Base-by-base conservation (phyloP, 2,329 filamentous ascomycete genomes). In the Alternaria angustiovoidea region DNA sequence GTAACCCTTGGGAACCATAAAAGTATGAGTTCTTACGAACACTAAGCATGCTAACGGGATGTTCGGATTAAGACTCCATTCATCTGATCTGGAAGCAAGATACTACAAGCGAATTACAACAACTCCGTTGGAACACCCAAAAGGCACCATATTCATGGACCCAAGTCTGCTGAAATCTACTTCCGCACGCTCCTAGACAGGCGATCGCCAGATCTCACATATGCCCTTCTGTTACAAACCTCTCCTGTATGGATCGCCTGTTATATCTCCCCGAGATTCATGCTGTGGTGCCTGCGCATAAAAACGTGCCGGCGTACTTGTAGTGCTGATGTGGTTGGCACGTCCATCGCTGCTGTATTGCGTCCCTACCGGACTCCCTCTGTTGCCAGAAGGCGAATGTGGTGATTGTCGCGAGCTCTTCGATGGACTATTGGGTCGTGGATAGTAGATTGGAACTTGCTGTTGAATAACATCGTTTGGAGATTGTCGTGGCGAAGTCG, bases 301-400 rank as follows among this genome's bases (percentile, higher is more conserved):
- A 48, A 77, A 78, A 12, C 77, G 75, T 16, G 75, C 75, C 4
- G 75, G 75, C 14, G 75, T 77, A 14, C 65, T 66, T 7, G 59
- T 71, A 48, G 68, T 70, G 49, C 68, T 73, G 18, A 60, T 46
- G 18, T 54, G 53, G 28, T 34, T 34, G 11, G 30, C 32, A n/a
- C 66, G 54, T 22, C 56, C 57, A 20, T 57, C 64, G 12, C 64
- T 65, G 39, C 65, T 70, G 51, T 72, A 65, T 34, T 69, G 67
- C 30, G 56, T 63, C 42, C 63, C 54, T 32, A 65, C 62, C 5
- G 64, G 54, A 30, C 64, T 68, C 22, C 56, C 51, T 51, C 65
- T 48, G n/a, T 63, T 46, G 44, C 73, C 65, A 1, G 63, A 55
- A 22, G 52, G 59, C 6, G 66, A 65, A 22, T 49, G 57, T 38